Evolutionary conservation across 768 basidiomycete species (phyloP), one percentile per base, ranked within the genome.

Genomic region (Hericium rajendrae): DNA sequence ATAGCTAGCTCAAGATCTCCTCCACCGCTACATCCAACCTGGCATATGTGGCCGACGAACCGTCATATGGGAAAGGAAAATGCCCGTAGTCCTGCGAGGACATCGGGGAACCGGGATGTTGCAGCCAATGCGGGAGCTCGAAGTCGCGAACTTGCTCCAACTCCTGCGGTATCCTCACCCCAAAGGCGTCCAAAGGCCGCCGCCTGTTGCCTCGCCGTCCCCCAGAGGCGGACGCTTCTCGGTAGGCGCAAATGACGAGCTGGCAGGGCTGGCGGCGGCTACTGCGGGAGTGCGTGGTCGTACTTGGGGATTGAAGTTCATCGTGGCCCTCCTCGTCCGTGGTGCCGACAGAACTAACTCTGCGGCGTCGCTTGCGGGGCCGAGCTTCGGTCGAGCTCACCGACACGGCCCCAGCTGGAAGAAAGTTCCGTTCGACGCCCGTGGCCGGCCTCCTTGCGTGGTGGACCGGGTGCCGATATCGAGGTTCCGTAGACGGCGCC

Each of bases 181-280:
- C 86, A 64, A 86, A 88, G 9, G 84, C 81, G 15, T 73, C 76
- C 1, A 32, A 8, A 32, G 32, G 32, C 43, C 77, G 69, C 60
- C 80, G 76, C 57, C 84, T 74, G 60, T 76, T 74, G 11, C 79
- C 76, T 65, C 79, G 77, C 55, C 81, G 71, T 22, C 73, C 70
- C 18, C 71, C 72, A 13, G 74, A 76, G 46, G 73, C 71, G 10
- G 70, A 68, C 51, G 76, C 72, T 57, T 69, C 77, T 26, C 82
- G 80, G 26, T 76, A 64, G 5, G 83, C 83, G 53, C 80, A 73
- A 28, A 76, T 73, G 69, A 84, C 69, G 28, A 78, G 69, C 28
- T 71, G 59, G 57, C 74, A 77, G 10, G 54, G 50, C 22, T 57
- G 39, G 12, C 38, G 37, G 54, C 52, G 40, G 13, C 38, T 20